Conservation (phyloP, 169 alveolate species). For the Plasmodium knowlesi region DNA sequence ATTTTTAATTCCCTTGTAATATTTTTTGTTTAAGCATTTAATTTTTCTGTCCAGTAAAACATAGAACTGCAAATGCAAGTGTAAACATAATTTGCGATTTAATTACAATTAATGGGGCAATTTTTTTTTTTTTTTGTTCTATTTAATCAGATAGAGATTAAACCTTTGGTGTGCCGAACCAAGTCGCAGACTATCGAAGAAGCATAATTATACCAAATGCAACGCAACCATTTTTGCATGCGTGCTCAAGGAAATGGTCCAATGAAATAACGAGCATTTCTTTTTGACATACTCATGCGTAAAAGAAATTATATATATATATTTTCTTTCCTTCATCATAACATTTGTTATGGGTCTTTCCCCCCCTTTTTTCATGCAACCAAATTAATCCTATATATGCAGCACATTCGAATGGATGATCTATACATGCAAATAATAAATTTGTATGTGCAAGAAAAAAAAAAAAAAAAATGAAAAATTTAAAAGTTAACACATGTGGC, state of each 20-base stretch:
- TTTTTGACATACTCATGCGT: background rate
- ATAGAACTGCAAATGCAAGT: background rate
- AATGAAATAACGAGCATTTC: background rate
- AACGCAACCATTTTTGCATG: constrained; percentile 1
- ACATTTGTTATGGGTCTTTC: background rate
- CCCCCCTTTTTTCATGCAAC: background rate
- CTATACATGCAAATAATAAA: background rate
- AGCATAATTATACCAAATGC: background rate
- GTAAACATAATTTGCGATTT: background rate
- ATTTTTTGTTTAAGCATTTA: background rate
- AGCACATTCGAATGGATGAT: background rate
- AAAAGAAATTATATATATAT: background rate
- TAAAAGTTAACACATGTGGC: background rate
- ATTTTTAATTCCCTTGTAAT: background rate
- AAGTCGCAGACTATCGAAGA: background rate
- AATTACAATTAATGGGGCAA: background rate
- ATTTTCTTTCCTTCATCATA: background rate
- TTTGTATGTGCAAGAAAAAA: background rate
- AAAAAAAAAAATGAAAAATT: background rate
- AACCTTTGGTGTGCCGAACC: background rate
- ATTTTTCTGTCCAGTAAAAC: background rate
- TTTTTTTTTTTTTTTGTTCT: background rate
- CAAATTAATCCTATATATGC: background rate
- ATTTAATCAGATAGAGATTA: background rate
- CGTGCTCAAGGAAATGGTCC: background rate